Evolutionary conservation across 2,329 filamentous ascomycete species (phyloP), one percentile per base, ranked within the genome.

Genomic region (Fusarium sp.): DNA sequence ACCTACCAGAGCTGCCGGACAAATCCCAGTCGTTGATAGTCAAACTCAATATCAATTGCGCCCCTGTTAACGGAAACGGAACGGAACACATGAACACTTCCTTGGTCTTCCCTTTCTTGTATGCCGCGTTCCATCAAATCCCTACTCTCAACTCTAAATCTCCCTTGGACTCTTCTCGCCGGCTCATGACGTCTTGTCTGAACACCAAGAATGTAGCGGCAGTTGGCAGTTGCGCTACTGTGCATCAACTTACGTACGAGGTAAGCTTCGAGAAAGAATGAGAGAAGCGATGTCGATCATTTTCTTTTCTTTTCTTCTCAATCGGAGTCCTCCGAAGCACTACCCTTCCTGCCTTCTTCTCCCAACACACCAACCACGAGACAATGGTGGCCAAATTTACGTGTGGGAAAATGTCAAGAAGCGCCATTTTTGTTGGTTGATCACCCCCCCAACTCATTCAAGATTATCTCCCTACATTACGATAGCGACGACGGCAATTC

Each of bases 11-110:
- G 49, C 63, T 39, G 28, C 18, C 52, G 45, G 68, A 41, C 26
- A 42, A 11, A 26, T 68, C 57, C 49, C 47, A 56, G 45, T 51
- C 28, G 54, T 52, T 64, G 42, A 58, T 41, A 36, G 56, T 51
- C 26, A 69, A 74, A 74, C 72, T 74, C 63, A 72, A 72, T 72
- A 74, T 74, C 41, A 44, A 69, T 48, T 61, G 44, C 51, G 31
- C 51, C 65, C 67, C 52, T 66, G 48, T 28, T 22, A 60, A 52
- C 44, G 57, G 65, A 67, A 68, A 45, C 39, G 59, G 39, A 58
- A 62, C 47, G 47, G 57, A 49, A 56, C 62, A 73, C 71, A 61
- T 69, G 59, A 72, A 66, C 48, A 47, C 42, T 44, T 48, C 66
- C 52, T 52, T 49, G 45, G 36, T 63, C 56, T 58, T 59, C 55